A percentile compares a stretch with the other conserved stretches of the same genome.
Conservation (phyloP, 129 eudicot species). For the Sambucus nigra region DNA sequence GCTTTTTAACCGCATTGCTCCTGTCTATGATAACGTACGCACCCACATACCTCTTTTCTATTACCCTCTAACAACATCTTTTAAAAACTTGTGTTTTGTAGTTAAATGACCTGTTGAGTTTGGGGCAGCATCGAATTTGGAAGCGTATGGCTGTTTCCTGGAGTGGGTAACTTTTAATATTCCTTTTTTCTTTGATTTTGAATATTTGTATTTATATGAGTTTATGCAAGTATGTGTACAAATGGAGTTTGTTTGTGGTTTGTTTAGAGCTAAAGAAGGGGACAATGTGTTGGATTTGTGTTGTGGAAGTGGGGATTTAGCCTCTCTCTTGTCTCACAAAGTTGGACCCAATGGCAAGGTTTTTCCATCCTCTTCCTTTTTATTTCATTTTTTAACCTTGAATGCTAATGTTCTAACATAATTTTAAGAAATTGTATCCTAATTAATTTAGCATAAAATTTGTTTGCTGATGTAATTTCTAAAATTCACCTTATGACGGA, state of each 20-base stretch:
- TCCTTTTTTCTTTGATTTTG: not conserved
- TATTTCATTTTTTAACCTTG: not conserved
- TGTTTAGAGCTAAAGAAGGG: slow-evolving; percentile 65
- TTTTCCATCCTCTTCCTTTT: not conserved
- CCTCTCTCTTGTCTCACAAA: slow-evolving; percentile 82
- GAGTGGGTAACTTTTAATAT: slow-evolving; percentile 52
- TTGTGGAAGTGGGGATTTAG: slow-evolving; percentile 99
- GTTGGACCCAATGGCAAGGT: slow-evolving; percentile 85
- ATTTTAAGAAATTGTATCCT: too few species aligned
- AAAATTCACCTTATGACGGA: too few species aligned
- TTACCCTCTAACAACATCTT: not conserved
- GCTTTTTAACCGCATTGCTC: slow-evolving; percentile 86
- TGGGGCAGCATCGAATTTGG: slow-evolving; percentile 90
- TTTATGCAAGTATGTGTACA: not conserved
- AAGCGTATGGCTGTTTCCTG: slow-evolving; percentile 90
- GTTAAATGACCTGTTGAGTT: slow-evolving; percentile 76
- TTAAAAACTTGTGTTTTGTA: slow-evolving; percentile 4
- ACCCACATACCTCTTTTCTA: too few species aligned
- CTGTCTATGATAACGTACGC: slow-evolving; percentile 90
- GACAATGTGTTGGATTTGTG: slow-evolving; percentile 78
- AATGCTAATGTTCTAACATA: too few species aligned
- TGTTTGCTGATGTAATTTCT: too few species aligned
- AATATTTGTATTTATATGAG: not conserved
- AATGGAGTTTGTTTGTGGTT: not conserved
- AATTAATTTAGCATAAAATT: too few species aligned